Evolutionary conservation across 768 basidiomycete genomes (phyloP), one percentile per base, ranked within the genome.

Genomic region (Russula dissimulans): DNA sequence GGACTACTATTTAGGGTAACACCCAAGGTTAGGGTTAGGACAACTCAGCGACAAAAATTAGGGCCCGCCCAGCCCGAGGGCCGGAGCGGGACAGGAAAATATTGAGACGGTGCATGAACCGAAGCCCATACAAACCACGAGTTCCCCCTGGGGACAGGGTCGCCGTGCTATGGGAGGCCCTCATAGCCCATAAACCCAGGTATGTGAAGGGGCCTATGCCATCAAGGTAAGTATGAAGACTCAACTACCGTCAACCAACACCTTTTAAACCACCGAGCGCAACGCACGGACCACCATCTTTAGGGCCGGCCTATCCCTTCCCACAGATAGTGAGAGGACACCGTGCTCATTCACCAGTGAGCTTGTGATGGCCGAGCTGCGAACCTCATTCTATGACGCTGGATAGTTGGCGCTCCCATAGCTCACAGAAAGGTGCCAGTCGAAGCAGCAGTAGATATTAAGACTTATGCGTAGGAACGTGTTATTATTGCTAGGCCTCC

Each of bases 61-160:
- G 50, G 71, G 70, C 67, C 66, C 61, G 56, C 66, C 63, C 67
- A 67, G 66, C 67, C 66, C 66, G 67, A 65, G 67, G 82, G 81
- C 81, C 78, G 68, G 76, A 78, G 78, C 75, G 75, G 81, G 80
- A 85, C 83, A 73, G 84, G 83, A 78, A 86, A 86, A 86, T 86
- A 86, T 86, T 85, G 67, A 77, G 83, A 85, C 82, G 79, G 79
- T 86, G 83, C 85, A 84, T 84, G 81, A 78, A 77, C 84, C 82
- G 76, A 80, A 81, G 81, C 80, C 72, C 81, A 85, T 65, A 67
- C 67, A 68, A 67, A 66, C 63, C 64, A 60, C 59, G 55, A 60
- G 61, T 50, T 65, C 61, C 64, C 66, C 63, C 61, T 68, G 67
- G 14, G 67, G 67, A 67, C 67, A 67, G 26, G 67, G 67, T 67